Evolutionary conservation across 768 basidiomycete genomes (phyloP), one percentile per base, ranked within the genome.

Genomic region (Mycena sanguinolenta): DNA sequence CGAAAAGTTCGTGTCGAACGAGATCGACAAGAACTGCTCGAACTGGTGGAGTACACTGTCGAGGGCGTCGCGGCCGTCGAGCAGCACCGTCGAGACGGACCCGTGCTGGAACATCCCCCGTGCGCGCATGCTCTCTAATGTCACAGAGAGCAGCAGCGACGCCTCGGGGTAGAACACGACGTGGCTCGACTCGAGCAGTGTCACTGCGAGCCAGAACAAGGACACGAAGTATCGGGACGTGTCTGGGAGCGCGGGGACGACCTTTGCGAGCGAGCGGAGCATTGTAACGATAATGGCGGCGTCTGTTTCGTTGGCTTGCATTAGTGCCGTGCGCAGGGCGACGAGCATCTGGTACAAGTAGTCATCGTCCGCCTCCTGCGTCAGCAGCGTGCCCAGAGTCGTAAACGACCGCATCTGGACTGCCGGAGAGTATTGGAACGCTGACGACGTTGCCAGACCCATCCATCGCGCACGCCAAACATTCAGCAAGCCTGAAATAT

Each of bases 381-480:
- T 88, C 19, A 94, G 91, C n/a, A 97, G 86, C n/a, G 88, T 86
- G 4, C 94, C 94, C 12, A 98, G 87, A 4, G 92, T 90, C 36
- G 93, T 88, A 78, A 97, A 97, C 0, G 95, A 93, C 13, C 95
- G 90, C 30, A 92, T 90, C 77, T 97, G 96, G n/a, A 96, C 89
- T 3, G 92, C 90, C 0, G 95, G 92, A 4, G 94, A 95, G 55
- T 92, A 87, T 75, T 97, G 96, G 83, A 97, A 97, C 25, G 96
- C 95, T 0, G 93, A 94, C 1, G 94, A 90, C 1, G 94, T 93
- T 17, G 95, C 90, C 66, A 98, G 79, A 49, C 94, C 91, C 92
- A 96, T 96, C 95, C 96, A 97, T 39, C 96, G 87, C 30, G 96
- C 95, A 67, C 93, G 88, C 96, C 96, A 98, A 4, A 93, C 88